Base-by-base conservation (phyloP, 2,329 filamentous ascomycete species). In the Penicillium sp. region DNA sequence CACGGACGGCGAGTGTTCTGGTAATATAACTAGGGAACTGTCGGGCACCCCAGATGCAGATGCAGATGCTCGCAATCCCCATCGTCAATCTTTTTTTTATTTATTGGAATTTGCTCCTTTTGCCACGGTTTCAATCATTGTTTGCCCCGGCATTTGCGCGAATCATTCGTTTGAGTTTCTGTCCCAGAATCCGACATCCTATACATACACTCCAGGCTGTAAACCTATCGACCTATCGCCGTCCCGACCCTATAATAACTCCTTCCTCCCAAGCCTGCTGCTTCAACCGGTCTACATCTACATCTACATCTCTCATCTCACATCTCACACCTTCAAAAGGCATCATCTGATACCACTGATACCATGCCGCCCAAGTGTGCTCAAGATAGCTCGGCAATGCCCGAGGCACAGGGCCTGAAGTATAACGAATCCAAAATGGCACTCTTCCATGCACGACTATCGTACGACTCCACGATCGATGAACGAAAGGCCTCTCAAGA, bases 351-450 rank as follows among this genome's bases (percentile, higher is more conserved):
- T 20, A 37, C 18, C n/a, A 25, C 35, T 13, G 33, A 18, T 46
- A 29, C 35, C 15, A 67, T 67, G 65, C 54, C 64, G 8, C 52
- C 57, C 7, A 66, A 60, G 44, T 43, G 42, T 28, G 43, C 49
- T 35, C 59, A 61, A 24, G 52, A 59, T 42, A 54, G 50, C 13
- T 31, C 39, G 27, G 47, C 59, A 27, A 53, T 69, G 20, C 67
- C 65, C n/a, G 66, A 69, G 54, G 64, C 59, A 27, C 56, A 62
- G 31, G 67, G 66, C 12, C 52, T 69, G 35, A 64, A 57, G 43
- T 70, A 70, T 53, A 66, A 69, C 47, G 65, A 70, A 56, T 66
- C 63, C 41, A 66, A 70, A 38, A 69, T 70, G 66, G 65, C 65
- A 1, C 62, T 68, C 32, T 70, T 70, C 46, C 63, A 62, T 33